Evolutionary conservation across 2,329 filamentous ascomycete genomes (phyloP).

Genomic region (Remersonia thermophila): DNA sequence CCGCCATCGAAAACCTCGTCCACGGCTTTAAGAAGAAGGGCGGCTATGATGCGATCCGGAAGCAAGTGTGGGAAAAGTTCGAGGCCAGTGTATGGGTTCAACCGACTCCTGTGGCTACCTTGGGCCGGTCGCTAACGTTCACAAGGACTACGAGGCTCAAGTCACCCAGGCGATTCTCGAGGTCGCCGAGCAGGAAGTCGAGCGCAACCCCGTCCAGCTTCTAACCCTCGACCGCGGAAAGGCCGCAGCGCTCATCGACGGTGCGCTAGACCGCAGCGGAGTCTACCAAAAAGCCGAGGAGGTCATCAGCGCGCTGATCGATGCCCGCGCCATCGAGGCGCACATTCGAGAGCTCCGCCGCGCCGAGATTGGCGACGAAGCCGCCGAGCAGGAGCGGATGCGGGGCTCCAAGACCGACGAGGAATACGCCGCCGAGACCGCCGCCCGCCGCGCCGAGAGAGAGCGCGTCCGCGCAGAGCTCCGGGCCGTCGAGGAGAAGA

Average conservation of each 20-base stretch:
- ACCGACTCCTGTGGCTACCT: constrained; percentile 20
- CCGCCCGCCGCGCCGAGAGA: constrained; percentile 45
- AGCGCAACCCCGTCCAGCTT: constrained; percentile 58
- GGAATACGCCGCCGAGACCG: constrained; percentile 58
- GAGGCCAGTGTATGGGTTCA: constrained; percentile 56
- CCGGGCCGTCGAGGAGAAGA: constrained; percentile 48
- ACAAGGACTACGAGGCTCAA: constrained; percentile 55
- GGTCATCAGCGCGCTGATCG: constrained; percentile 55
- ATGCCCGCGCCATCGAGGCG: constrained; percentile 53
- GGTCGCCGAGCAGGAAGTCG: constrained; percentile 61
- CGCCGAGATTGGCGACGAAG: constrained; percentile 56
- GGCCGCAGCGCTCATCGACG: constrained; percentile 63
- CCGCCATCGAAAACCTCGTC: constrained; percentile 62
- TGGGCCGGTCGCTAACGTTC: neutral
- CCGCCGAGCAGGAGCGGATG: constrained; percentile 49
- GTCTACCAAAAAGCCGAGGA: constrained; percentile 62
- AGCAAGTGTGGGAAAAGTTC: constrained; percentile 65
- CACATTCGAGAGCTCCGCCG: constrained; percentile 57
- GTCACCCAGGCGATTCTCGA: constrained; percentile 55
- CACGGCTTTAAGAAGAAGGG: constrained; percentile 80
- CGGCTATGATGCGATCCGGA: constrained; percentile 66
- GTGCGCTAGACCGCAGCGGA: constrained; percentile 62
- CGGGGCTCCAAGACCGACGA: constrained; percentile 62
- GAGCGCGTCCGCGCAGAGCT: constrained; percentile 50
- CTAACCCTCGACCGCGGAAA: constrained; percentile 63